Conservation (phyloP, 306 rosid genomes). For the Cucumis hystrix region DNA sequence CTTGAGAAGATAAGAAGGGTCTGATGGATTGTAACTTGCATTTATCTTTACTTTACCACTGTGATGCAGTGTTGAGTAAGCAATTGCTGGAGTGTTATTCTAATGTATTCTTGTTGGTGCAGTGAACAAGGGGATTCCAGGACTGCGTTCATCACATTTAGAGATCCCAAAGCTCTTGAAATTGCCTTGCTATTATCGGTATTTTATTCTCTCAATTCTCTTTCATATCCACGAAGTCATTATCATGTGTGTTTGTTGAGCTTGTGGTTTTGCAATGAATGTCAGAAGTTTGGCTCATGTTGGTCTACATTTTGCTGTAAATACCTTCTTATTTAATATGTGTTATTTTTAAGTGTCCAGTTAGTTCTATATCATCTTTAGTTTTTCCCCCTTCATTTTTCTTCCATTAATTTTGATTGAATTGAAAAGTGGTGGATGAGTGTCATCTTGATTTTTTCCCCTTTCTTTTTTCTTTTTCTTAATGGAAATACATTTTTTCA, state of each 20-base stretch:
- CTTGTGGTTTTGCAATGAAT: background rate
- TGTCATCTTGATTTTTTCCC: background rate
- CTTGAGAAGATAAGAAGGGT: background rate
- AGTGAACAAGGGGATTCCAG: conserved; percentile 62
- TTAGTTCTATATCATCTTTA: background rate
- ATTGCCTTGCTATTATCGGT: conserved; percentile 82
- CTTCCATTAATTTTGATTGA: background rate
- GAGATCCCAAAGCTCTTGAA: conserved; percentile 88
- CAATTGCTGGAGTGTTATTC: background rate
- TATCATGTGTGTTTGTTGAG: background rate
- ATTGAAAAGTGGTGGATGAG: background rate
- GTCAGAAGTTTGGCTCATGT: background rate
- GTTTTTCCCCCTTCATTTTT: background rate
- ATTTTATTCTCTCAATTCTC: conserved; percentile 14
- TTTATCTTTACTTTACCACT: background rate
- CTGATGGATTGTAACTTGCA: background rate
- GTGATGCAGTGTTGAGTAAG: background rate
- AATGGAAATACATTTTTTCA: too few relatives aligned
- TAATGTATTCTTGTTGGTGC: conserved; percentile 20
- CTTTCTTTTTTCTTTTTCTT: too few relatives aligned
- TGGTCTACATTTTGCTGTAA: background rate
- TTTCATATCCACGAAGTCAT: conserved; percentile 9
- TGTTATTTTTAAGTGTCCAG: background rate
- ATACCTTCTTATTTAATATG: background rate
- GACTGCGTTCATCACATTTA: conserved; percentile 87